phyloP scores from a whole-genome alignment of 805 yeast genomes.

The Candida sithepensis region DNA sequence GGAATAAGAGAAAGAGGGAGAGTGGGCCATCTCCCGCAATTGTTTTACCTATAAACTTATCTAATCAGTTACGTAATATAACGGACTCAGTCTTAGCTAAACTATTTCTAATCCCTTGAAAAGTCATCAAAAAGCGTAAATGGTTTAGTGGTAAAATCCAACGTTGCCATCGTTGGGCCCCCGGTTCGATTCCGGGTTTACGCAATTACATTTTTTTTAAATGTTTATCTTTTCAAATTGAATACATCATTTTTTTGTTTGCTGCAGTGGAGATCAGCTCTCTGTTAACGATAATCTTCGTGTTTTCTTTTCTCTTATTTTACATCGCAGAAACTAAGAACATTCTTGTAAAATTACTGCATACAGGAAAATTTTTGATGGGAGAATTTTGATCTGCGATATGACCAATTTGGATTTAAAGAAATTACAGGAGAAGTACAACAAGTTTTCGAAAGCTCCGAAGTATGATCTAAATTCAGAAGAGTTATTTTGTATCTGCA shows the following conservation, averaged over 20 bases:
- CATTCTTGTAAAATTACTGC: no score
- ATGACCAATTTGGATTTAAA: neutral
- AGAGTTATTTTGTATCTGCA: slow-evolving; percentile 73
- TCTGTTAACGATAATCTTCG: neutral
- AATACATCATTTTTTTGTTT: slow-evolving; percentile 5
- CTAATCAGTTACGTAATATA: no score
- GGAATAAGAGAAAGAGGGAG: no score
- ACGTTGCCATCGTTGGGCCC: slow-evolving; percentile 30
- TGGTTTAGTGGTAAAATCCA: slow-evolving; percentile 29
- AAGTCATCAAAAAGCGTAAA: slow-evolving; percentile 14
- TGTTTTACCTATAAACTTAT: no score
- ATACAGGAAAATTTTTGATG: no score
- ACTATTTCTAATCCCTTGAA: neutral
- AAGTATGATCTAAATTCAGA: slow-evolving; percentile 49
- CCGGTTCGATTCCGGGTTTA: slow-evolving; percentile 29
- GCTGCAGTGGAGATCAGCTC: neutral
- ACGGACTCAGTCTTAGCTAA: no score
- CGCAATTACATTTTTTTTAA: slow-evolving; percentile 21
- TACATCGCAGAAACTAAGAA: no score
- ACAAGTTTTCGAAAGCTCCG: slow-evolving; percentile 28
- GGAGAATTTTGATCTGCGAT: no score
- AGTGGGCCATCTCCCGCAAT: no score
- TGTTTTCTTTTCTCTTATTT: neutral
- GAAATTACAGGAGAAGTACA: slow-evolving; percentile 24
- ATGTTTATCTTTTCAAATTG: no score